Base-by-base conservation (phyloP, 1,284 basidiomycete species). In the Peniophora sp. region DNA sequence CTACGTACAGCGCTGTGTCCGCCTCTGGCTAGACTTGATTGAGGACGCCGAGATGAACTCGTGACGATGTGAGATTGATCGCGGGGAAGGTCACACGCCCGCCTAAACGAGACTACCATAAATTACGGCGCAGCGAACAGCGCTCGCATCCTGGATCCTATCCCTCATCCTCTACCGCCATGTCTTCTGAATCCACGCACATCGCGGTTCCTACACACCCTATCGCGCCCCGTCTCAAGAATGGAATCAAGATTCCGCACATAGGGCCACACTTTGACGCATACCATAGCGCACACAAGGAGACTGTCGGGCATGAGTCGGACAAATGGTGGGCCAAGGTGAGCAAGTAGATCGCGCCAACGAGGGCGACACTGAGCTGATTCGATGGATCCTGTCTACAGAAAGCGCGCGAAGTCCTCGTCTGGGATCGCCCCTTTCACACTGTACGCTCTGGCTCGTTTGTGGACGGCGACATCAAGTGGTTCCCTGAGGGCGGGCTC, bases 341-440 rank as follows among this genome's bases (percentile, higher is more conserved):
- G 48, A 50, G 81, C 20, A 16, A n/a, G n/a, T 66, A 16, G 20
- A 19, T 19, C 45, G 47, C 6, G 11, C n/a, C 16, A 46, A 24
- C 23, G n/a, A 48, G 47, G 44, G 20, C 27, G 11, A 25, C 41
- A n/a, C 32, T 8, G 12, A 17, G 19, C 34, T 46, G 45, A 22
- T 8, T 38, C 32, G 23, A 35, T 32, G 20, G 44, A 39, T 44
- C 34, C 46, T 25, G 44, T 50, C 44, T 43, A 43, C 55, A 96
- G 85, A 78, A 83, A 63, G 96, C 95, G 1, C 77, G 77, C 54
- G 83, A 93, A 58, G 82, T 79, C 24, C 74, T 99, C 32, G 74
- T 89, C 68, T 99, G 96, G 95, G 86, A 94, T 66, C 79, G 85
- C 27, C 91, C 91, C 27, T 99, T 98, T 79, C 77, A 85, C 58